Percentiles rank a stretch among this genome's conserved stretches.
Conservation (phyloP, 2,329 filamentous ascomycete species). For the Clarireedia sp. region DNA sequence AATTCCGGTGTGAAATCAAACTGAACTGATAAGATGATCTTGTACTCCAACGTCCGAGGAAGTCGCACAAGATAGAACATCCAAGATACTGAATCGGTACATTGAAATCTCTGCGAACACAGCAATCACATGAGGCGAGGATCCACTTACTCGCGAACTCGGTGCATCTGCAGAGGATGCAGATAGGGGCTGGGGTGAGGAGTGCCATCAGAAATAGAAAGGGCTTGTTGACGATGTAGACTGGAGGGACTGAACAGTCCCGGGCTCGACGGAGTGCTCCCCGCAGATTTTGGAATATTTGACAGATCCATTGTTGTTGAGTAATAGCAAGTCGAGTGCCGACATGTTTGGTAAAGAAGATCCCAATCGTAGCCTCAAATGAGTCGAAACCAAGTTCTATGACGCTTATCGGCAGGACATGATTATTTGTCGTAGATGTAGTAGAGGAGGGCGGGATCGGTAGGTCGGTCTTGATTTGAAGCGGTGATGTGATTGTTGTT, state of each 20-base stretch:
- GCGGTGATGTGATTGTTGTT: not conserved
- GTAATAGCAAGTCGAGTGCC: slow-evolving; percentile 9
- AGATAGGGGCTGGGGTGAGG: slow-evolving; percentile 51
- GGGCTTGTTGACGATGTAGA: slow-evolving; percentile 26
- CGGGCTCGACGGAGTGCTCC: slow-evolving; percentile 53
- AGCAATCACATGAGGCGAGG: not conserved
- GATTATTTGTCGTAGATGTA: not conserved
- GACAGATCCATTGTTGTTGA: slow-evolving; percentile 28
- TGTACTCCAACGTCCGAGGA: too few species aligned
- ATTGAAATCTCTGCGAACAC: not conserved
- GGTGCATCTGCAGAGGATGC: slow-evolving; percentile 64
- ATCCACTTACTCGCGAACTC: slow-evolving; percentile 63
- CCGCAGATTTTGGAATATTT: slow-evolving; percentile 29
- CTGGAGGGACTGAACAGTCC: slow-evolving; percentile 51
- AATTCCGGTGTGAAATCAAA: not conserved
- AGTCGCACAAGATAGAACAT: too few species aligned
- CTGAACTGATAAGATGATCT: too few species aligned
- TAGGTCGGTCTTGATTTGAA: too few species aligned
- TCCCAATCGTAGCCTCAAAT: slow-evolving; percentile 5
- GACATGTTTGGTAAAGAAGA: slow-evolving; percentile 14
- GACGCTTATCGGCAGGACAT: slow-evolving; percentile 1
- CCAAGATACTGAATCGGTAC: not conserved
- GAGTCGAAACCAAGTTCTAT: not conserved
- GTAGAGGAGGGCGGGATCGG: not conserved
- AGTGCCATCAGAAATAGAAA: slow-evolving; percentile 43